Conservation (phyloP, 495 filamentous ascomycete species). For the Aspergillus saccharolyticus region DNA sequence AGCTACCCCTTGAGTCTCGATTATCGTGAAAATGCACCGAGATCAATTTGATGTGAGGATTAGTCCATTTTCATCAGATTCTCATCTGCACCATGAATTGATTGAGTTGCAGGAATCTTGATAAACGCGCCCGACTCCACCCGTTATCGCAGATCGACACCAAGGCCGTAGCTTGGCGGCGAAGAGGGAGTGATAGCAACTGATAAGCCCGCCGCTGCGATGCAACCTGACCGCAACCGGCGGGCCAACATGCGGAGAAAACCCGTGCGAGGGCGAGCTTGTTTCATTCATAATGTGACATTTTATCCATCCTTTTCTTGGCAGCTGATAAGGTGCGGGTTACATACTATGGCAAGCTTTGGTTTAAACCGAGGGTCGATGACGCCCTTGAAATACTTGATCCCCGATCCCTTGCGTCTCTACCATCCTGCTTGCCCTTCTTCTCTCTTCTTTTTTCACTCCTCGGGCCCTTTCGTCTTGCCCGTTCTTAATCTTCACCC, state of each 20-base stretch:
- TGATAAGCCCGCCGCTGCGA: not conserved
- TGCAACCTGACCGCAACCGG: conserved; percentile 4
- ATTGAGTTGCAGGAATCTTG: not conserved
- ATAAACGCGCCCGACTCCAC: not conserved
- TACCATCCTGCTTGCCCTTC: not conserved
- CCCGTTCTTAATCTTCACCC: not conserved
- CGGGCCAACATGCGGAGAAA: not conserved
- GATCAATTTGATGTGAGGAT: not conserved
- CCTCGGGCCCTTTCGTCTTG: not conserved
- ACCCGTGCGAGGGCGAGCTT: not conserved
- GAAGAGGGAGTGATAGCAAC: not conserved
- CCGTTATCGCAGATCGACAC: conserved; percentile 6
- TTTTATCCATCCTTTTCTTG: not conserved
- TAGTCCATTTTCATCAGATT: not conserved
- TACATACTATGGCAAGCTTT: not conserved
- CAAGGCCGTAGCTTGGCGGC: too few relatives aligned
- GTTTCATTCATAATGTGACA: not conserved
- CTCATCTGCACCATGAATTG: not conserved
- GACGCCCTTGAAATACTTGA: not conserved
- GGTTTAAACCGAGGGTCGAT: not conserved
- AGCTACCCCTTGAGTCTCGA: not conserved
- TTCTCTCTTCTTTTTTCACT: not conserved
- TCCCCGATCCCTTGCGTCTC: not conserved
- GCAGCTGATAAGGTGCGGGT: not conserved
- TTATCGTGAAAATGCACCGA: not conserved